Base-by-base conservation (phyloP, 805 yeast genomes). In the Candida broadrunensis region DNA sequence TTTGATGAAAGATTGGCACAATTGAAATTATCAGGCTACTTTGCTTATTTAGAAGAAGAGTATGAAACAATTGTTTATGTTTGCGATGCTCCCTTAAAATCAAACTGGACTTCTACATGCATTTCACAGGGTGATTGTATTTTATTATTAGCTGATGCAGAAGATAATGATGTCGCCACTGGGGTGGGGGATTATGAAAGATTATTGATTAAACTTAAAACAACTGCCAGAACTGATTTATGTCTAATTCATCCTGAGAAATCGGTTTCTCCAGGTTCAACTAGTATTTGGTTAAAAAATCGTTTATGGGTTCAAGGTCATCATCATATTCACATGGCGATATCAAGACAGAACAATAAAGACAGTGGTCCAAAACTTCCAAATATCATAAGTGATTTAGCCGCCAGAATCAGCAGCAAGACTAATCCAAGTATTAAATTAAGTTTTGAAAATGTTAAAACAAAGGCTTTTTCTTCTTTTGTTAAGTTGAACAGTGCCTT, bases 91-190 rank as follows among this genome's bases (percentile, higher is more conserved):
- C 74, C 85, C 0, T 80, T 85, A 2, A 81, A 80, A 49, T 85
- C 97, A 0, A 75, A 81, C 15, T 91, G 99, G 99, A 88, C 97
- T 0, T 75, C 80, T 7, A 88, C 97, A 0, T 93, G 98, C 60
- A 85, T 91, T 31, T 81, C 90, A 7, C 97, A 91, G 60, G 98
- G 96, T 14, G 98, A 91, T 61, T 90, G 97, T 66, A 80, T 91
- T n/a, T 67, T 93, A 24, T 66, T 93, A 14, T 61, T 93, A 13
- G 97, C 97, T 0, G 90, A 91, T 65, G 95, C 97, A 0, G 69
- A 75, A 6, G 77, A 81, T 15, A 76, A 77, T 21, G 65, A 58
- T 14, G 67, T 61, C 14, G 74, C 74, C 0, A 83, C 93, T 0
- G 77, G 77, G 23, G 72, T 88, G 33, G 96, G 98, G 4, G 97